Percentiles rank a stretch among this genome's conserved stretches.
Conservation (phyloP, 805 yeast genomes). For the Candida chauliodis region DNA sequence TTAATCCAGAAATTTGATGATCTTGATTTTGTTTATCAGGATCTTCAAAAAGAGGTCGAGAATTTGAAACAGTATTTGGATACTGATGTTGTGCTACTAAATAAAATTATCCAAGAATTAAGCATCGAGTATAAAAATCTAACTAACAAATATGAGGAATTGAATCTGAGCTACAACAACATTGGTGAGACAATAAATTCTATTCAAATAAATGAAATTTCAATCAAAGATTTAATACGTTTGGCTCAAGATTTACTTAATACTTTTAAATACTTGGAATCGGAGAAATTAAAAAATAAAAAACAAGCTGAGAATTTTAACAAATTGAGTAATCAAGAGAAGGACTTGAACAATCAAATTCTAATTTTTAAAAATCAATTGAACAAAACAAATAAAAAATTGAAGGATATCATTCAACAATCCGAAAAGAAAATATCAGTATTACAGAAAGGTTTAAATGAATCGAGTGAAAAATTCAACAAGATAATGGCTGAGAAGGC, state of each 20-base stretch:
- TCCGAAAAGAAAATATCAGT: background rate
- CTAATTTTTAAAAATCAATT: conserved; percentile 5
- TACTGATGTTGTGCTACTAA: conserved; percentile 56
- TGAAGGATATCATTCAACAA: conserved; percentile 2
- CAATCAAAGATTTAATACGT: conserved; percentile 43
- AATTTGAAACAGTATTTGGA: conserved; percentile 56
- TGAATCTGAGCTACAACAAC: conserved; percentile 48
- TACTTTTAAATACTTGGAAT: conserved; percentile 23
- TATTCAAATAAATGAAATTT: conserved; percentile 42
- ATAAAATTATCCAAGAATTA: conserved; percentile 51
- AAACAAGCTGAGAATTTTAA: conserved; percentile 4
- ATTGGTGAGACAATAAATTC: conserved; percentile 55
- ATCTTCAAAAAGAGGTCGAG: conserved; percentile 55
- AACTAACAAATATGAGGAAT: conserved; percentile 16
- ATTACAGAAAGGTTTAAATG: background rate
- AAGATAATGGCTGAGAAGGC: conserved; percentile 1
- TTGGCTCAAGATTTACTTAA: conserved; percentile 48
- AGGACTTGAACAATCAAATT: conserved; percentile 7
- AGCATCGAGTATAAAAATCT: conserved; percentile 40
- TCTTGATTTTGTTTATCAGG: conserved; percentile 52
- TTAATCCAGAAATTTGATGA: conserved; percentile 60
- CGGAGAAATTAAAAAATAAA: conserved; percentile 2
- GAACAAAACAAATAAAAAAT: conserved; percentile 3
- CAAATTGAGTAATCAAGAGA: conserved; percentile 4
- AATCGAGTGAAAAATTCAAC: conserved; percentile 2